Evolutionary conservation across 768 basidiomycete species (phyloP), one percentile per base, ranked within the genome.

Genomic region (Coprinopsis sp.): DNA sequence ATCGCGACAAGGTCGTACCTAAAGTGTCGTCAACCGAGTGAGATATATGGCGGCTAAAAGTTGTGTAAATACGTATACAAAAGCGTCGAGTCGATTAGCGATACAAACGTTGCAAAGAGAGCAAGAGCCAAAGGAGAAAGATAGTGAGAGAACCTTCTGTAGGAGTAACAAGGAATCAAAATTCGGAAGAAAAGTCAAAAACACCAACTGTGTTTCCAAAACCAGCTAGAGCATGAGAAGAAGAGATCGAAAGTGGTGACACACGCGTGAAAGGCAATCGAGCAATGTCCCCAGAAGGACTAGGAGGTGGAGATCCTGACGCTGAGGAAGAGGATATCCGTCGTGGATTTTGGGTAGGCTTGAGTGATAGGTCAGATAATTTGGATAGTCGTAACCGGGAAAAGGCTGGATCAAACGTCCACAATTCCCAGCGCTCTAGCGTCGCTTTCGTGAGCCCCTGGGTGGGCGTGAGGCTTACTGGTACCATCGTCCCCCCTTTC

Each of bases 231-330:
- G 72, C 79, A 55, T 73, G 67, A 13, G 75, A 70, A 25, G 74
- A 61, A 18, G 70, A 61, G 41, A 72, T 67, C 22, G 79, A 55
- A 50, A 86, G 71, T 24, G 84, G 76, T 2, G 80, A 76, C 8
- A 87, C 81, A 18, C 84, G 74, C n/a, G 87, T 90, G 60, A 89
- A 89, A n/a, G 87, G 86, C 51, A 90, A 67, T 40, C 82, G 74
- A 42, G 85, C 78, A 33, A 76, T 56, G 33, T 65, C 64, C 28
- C 51, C 54, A 19, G 59, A 56, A 10, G 58, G 51, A 27, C 37
- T 46, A 18, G 42, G 43, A 3, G 49, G 46, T 25, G 53, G 37
- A 2, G 37, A 33, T 1, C n/a, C 27, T 23, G 58, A 46, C 13
- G 59, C 58, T 31, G 59, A 53, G 24, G 53, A 49, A 16, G 57